Percentiles rank a stretch among this genome's conserved stretches.
Evolutionary conservation across 176 grass and related monocot genomes (phyloP).

Genomic region (Calamus simplicifolius): DNA sequence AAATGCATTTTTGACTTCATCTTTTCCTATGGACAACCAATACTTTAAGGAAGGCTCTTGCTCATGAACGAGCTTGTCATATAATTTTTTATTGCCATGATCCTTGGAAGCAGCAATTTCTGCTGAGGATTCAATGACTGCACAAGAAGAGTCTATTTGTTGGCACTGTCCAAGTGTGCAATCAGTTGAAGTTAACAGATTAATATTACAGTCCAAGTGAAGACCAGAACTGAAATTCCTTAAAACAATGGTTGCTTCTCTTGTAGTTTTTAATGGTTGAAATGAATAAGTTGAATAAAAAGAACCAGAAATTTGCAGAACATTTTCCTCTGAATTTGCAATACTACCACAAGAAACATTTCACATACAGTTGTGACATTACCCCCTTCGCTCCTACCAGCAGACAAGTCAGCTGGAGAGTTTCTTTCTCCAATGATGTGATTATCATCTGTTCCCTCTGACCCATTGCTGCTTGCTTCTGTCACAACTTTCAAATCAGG

Average conservation of each 20-base stretch:
- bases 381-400: conserved; percentile 18
- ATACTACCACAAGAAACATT: conserved; percentile 21
- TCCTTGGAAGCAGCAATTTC: conserved; percentile 21
- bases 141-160: conserved; percentile 17
- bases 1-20: conserved; percentile 32
- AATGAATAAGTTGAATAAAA: conserved; percentile 13
- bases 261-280: conserved; percentile 16
- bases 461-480: background rate
- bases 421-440: conserved; percentile 20
- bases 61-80: conserved; percentile 20
- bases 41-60: background rate
- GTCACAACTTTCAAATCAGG: conserved; percentile 7
- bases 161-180: conserved; percentile 29
- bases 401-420: conserved; percentile 8
- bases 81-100: conserved; percentile 13
- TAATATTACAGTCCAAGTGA: conserved; percentile 6
- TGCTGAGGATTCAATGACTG: conserved; percentile 9
- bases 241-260: conserved; percentile 31
- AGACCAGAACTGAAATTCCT: conserved; percentile 28
- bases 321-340: conserved; percentile 10
- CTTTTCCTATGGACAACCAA: conserved; percentile 28
- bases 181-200: conserved; percentile 3
- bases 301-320: conserved; percentile 15
- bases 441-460: conserved; percentile 8
- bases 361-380: conserved; percentile 1